A percentile compares a stretch with the other conserved stretches of the same genome.
These are phyloP conservation scores for Erodium texanum DNA, from an alignment of 441 rosid species.

Conservation along the genomic window DNA sequence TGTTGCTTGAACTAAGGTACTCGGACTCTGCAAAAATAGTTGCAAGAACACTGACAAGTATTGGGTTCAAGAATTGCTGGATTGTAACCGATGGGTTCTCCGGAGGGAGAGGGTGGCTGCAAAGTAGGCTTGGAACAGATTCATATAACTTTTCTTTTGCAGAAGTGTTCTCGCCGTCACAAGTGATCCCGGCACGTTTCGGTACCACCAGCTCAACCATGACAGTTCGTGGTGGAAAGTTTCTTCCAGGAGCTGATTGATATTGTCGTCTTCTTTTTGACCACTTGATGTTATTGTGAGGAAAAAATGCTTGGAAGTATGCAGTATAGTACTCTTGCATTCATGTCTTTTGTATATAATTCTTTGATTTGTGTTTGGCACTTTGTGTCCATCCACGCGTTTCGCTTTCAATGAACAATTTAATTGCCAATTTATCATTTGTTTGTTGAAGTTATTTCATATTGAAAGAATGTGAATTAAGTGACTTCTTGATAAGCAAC, in stretches of 20 bases:
- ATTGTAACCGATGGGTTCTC: constrained; percentile 70
- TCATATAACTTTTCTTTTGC: constrained; percentile 58
- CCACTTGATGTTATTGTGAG: neutral
- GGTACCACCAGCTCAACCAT: constrained; percentile 41
- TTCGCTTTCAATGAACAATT: too few species aligned
- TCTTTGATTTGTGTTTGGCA: too few species aligned
- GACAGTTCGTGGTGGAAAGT: constrained; percentile 20
- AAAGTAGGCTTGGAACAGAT: constrained; percentile 76
- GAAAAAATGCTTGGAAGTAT: constrained; percentile 9
- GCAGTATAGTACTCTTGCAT: constrained; percentile 12
- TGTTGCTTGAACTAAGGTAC: constrained; percentile 32
- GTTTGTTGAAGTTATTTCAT: too few species aligned
- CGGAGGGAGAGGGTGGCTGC: constrained; percentile 79
- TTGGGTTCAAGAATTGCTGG: constrained; percentile 75
- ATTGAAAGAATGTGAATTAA: too few species aligned
- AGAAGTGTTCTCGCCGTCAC: constrained; percentile 60
- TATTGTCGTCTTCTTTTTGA: neutral
- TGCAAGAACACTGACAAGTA: constrained; percentile 53
- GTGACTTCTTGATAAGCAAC: too few species aligned
- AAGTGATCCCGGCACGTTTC: constrained; percentile 47
- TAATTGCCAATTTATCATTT: too few species aligned
- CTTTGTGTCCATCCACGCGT: too few species aligned
- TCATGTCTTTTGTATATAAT: too few species aligned
- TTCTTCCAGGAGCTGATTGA: constrained; percentile 66
- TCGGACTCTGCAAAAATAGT: constrained; percentile 68